Evolutionary conservation across 495 filamentous ascomycete genomes (phyloP), one percentile per base, ranked within the genome.

Genomic region (Pyrenopolyporus hunteri): DNA sequence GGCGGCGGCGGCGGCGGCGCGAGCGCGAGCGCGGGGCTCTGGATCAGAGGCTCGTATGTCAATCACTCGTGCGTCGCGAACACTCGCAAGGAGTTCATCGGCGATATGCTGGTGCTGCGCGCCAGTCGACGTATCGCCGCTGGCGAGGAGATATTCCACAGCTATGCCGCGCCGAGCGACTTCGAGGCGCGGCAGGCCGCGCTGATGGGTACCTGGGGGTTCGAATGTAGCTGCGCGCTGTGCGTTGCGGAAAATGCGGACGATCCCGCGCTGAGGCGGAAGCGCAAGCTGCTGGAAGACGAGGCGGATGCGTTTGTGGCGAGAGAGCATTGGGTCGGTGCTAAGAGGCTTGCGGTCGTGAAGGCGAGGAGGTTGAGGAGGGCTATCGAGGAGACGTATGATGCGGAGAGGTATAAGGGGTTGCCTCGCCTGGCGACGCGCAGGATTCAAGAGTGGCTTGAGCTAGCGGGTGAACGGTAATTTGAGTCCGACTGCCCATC

Each of bases 51-150:
- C 11, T 77, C 81, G 0, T 82, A 76, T 68, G 74, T 80, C 37
- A 85, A 85, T 53, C 82, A 85, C 61, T 77, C 75, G 14, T 85
- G 82, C 62, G 7, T 76, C 31, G 67, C 70, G 20, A 84, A 80
- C 44, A 54, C 61, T 4, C 57, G 57, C 0, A 76, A 78, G 5
- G 70, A 76, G 1, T 83, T 81, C 65, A 76, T 84, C 36, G 80
- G 82, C 20, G 83, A 85, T 53, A 72, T 86, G 71, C 79, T 81
- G 72, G 68, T 84, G n/a, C 45, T 83, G 23, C 81, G 80, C 13
- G 82, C 83, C 0, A 67, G 68, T 0, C 57, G 62, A 10, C 57
- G 75, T 46, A 73, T 86, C 13, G 62, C 68, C 4, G 44, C 72
- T 1, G 73, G 76, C 45, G 77, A 78, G 7, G 82, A 85, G 56